A percentile compares a stretch with the other conserved stretches of the same genome.
Conservation (phyloP, 2,329 filamentous ascomycete genomes). For the Rachicladosporium sp. region DNA sequence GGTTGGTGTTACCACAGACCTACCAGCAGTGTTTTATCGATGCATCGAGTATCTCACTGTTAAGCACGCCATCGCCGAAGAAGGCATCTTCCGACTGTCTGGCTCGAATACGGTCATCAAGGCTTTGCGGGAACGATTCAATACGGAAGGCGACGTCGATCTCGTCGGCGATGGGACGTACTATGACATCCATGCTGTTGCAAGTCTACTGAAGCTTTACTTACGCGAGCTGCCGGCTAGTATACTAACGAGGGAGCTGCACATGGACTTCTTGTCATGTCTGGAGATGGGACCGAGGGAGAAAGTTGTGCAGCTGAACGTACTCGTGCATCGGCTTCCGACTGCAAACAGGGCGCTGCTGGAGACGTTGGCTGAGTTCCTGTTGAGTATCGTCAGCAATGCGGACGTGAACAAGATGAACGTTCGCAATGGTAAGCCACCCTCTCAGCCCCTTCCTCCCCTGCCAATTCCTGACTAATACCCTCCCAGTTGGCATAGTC, state of each 20-base stretch:
- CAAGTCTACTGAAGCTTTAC: slow-evolving; percentile 87
- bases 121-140: slow-evolving; percentile 81
- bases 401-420: slow-evolving; percentile 94
- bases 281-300: slow-evolving; percentile 62
- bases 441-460: background rate
- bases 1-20: slow-evolving; percentile 55
- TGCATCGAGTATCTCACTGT: slow-evolving; percentile 85
- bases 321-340: slow-evolving; percentile 69
- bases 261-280: slow-evolving; percentile 67
- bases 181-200: slow-evolving; percentile 92
- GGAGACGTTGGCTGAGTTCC: slow-evolving; percentile 72
- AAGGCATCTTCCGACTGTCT: slow-evolving; percentile 92
- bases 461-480: slow-evolving; percentile 9
- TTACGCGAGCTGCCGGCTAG: slow-evolving; percentile 83
- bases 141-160: slow-evolving; percentile 82
- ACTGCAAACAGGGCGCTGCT: slow-evolving; percentile 69
- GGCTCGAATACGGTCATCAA: slow-evolving; percentile 96
- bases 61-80: slow-evolving; percentile 70
- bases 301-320: slow-evolving; percentile 64
- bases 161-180: slow-evolving; percentile 67
- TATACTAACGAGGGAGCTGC: slow-evolving; percentile 80
- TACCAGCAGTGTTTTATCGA: slow-evolving; percentile 88
- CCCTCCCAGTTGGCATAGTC: slow-evolving; percentile 67
- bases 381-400: slow-evolving; percentile 88
- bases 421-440: slow-evolving; percentile 58